Evolutionary conservation across 139 green algal genomes (phyloP), one percentile per base, ranked within the genome.

Genomic region (Chlamydomonas applanata): DNA sequence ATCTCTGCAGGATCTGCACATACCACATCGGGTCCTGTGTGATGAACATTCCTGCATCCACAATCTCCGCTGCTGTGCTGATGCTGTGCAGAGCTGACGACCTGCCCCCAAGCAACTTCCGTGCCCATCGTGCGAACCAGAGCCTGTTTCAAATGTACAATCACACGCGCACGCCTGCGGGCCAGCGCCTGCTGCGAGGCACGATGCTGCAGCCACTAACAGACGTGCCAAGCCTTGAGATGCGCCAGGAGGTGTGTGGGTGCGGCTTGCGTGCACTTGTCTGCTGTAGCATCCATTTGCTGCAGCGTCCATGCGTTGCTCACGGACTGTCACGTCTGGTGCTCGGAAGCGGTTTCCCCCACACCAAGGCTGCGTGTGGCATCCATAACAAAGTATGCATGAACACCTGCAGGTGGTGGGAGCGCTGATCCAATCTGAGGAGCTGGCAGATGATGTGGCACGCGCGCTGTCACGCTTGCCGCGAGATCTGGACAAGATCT

Each of bases 181-280:
- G 77, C 61, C 1, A 59, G 63, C 35, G 49, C 7, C 75, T 98
- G 69, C 86, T 98, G 71, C 80, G 89, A 27, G 83, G 88, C 40
- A 94, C 87, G 77, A 81, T 98, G 64, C 83, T 98, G 66, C 94
- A 98, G 80, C 94, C 94, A 1, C 83, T 97, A 29, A 90, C 82
- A 1, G 86, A 95, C 57, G 53, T 93, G 2, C 30, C 61, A 19
- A 95, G 91, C 0, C 77, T 98, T 3, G 81, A 90, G 25, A 60
- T 87, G 76, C 83, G 93, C 14, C 82, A 79, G 1, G 61, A 73
- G 73, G 73, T 78, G 30, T 7, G 54, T 45, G 27, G 22, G 60
- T 71, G 64, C 36, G 30, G 19, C 34, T 56, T 13, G 20, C 56
- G 64, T 17, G n/a, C n/a, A n/a, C n/a, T n/a, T n/a, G n/a, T n/a